phyloP scores from a whole-genome alignment of 768 basidiomycete genomes.

The Serendipita vermifera region DNA sequence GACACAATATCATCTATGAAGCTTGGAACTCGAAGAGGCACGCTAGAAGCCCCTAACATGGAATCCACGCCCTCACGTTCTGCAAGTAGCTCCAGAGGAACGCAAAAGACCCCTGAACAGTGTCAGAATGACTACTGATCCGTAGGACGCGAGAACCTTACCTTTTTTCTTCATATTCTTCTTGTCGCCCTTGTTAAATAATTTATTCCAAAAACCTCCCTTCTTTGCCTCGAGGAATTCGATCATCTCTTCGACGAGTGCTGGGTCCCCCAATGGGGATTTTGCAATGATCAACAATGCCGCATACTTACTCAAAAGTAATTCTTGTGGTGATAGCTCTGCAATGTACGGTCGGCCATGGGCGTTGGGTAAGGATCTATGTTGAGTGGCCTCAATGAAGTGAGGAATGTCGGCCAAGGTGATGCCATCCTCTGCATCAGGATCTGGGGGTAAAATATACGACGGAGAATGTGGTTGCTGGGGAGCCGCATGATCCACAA shows the following conservation, averaged over 20 bases:
- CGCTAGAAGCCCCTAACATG: conserved; percentile 73
- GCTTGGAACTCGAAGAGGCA: conserved; percentile 78
- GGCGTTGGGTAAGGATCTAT: conserved; percentile 66
- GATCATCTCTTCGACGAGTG: conserved; percentile 85
- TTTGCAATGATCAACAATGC: conserved; percentile 70
- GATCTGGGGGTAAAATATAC: conserved; percentile 1
- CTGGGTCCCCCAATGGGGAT: conserved; percentile 64
- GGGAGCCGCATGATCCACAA: conserved; percentile 57
- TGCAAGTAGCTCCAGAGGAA: conserved; percentile 84
- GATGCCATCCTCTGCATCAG: conserved; percentile 58
- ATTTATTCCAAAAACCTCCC: conserved; percentile 87
- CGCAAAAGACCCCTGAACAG: conserved; percentile 70
- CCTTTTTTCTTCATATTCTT: conserved; percentile 55
- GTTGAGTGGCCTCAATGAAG: conserved; percentile 80
- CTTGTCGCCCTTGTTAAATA: conserved; percentile 81
- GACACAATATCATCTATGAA: conserved; percentile 98
- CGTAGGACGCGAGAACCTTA: conserved; percentile 37
- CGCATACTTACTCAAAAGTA: conserved; percentile 83
- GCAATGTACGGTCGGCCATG: conserved; percentile 73
- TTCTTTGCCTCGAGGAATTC: conserved; percentile 90
- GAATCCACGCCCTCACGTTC: conserved; percentile 96
- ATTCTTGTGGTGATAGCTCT: conserved; percentile 70
- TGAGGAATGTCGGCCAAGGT: conserved; percentile 92
- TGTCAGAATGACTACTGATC: conserved; percentile 39
- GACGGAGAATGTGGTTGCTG: conserved; percentile 10